phyloP scores from a whole-genome alignment of 1,139 yeast genomes.

The Eremothecium sinecaudum region DNA sequence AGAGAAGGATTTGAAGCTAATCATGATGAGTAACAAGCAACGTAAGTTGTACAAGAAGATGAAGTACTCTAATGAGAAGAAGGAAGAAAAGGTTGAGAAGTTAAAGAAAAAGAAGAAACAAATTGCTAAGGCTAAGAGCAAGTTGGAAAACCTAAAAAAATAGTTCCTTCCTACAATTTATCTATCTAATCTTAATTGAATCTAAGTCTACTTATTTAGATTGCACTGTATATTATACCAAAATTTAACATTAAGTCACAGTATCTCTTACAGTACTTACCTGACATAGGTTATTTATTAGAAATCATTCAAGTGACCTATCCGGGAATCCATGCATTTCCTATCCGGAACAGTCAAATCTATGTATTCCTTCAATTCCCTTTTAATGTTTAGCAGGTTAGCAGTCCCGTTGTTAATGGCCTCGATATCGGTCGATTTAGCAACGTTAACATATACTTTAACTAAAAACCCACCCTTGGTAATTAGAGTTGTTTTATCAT shows the following conservation, averaged over 20 bases:
- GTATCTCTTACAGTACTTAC: no score
- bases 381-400: constrained; percentile 52
- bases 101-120: constrained; percentile 72
- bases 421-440: constrained; percentile 67
- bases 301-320: constrained; percentile 19
- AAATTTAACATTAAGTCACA: background rate
- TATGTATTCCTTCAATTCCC: constrained; percentile 56
- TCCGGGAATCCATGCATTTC: constrained; percentile 68
- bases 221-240: constrained; percentile 4
- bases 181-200: constrained; percentile 3
- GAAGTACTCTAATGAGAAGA: constrained; percentile 85
- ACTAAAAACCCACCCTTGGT: constrained; percentile 37
- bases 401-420: constrained; percentile 56
- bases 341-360: constrained; percentile 69
- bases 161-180: constrained; percentile 11
- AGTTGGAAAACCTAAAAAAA: constrained; percentile 39
- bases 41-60: constrained; percentile 89
- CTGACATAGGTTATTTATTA: no score
- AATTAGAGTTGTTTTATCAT: constrained; percentile 17
- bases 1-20: constrained; percentile 79
- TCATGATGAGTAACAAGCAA: constrained; percentile 97
- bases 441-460: constrained; percentile 60
- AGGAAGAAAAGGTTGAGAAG: constrained; percentile 67
- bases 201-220: no score
- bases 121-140: constrained; percentile 57